Base-by-base conservation (phyloP, 2,329 filamentous ascomycete genomes). In the Sporothrix curviconia region DNA sequence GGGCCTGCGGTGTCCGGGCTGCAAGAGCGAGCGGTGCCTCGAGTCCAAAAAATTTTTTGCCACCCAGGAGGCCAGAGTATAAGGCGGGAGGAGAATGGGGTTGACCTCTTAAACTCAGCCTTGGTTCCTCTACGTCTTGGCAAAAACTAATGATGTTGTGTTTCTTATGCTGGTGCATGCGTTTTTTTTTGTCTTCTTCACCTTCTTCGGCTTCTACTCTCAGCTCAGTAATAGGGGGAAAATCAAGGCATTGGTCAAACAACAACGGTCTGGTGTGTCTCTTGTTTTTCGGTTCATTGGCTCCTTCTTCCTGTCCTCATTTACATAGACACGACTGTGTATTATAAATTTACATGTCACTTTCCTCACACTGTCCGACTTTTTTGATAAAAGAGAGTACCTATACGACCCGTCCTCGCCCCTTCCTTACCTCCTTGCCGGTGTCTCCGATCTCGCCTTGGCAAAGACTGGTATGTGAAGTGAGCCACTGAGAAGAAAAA, bases 1-100 rank as follows among this genome's bases (percentile, higher is more conserved):
- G 89, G 84, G 84, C 8, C 74, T 99, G 64, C 84, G 94, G 65
- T 99, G 94, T 74, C 94, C 95, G 2, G 92, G 89, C 6, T 99
- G 94, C 75, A 92, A 84, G 72, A 97, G 89, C 68, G 90, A 95
- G 67, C 82, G 86, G 65, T 99, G 94, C 72, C 72, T 86, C 56
- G 90, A 92, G 72, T 86, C 85, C 54, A 88, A 87, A 72, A 82
- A 80, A 65, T 86, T 86, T 69, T 87, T 86, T 67, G 78, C 78
- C 11, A 19, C 39, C 3, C 58, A 59, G 49, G 17, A 53, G 37
- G n/a, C 40, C 6, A 46, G 58, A n/a, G 2, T 58, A 28, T 57
- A 37, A 14, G 1, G 11, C n/a, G 2, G 19, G 2, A 22, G 47
- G 12, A 12, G 22, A 7, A 6, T 4, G 7, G 4, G 2, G 11